Evolutionary conservation across 2,329 filamentous ascomycete species (phyloP), one percentile per base, ranked within the genome.

Genomic region (Pseudogymnoascus pannorum): DNA sequence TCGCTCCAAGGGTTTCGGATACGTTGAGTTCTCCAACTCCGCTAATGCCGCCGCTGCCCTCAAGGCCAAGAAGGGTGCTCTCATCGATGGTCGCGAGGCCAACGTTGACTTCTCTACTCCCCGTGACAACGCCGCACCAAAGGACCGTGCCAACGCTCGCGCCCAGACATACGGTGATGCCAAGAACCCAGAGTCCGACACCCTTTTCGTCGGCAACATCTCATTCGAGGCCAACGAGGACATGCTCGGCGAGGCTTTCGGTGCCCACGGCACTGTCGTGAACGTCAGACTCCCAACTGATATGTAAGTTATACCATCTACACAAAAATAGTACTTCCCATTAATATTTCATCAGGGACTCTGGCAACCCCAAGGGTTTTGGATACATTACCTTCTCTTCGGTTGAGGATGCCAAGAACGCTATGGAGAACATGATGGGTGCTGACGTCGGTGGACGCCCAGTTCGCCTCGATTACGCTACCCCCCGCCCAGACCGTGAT

Each of bases 1-100:
- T 67, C 83, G 85, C 69, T 87, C 86, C 72, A 88, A 87, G 77
- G 87, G 85, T 64, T 90, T 88, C 73, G 87, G 87, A 62, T 91
- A 89, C 71, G 86, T 90, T 68, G 87, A 90, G 74, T 91, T 86
- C 74, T 76, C 76, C 72, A 81, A 79, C 65, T 77, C 80, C 66
- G 78, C 78, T 35, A 80, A 83, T 72, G 87, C 87, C 44, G 80
- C 80, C 65, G 83, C 82, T 70, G 87, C 87, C 66, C 79, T 85
- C 67, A 80, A 81, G 65, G 82, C 80, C 66, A 88, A 85, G 82
- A 82, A 87, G 70, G 85, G 81, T 67, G 72, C 79, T 62, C 79
- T 87, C 65, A 77, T 90, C 62, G 87, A 90, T 70, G 83, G 84
- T 65, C 87, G 87, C 71, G 72, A 78, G 66, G 78, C 89, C 71